phyloP scores from a whole-genome alignment of 768 basidiomycete species.

The Cyclocybe cylindracea region DNA sequence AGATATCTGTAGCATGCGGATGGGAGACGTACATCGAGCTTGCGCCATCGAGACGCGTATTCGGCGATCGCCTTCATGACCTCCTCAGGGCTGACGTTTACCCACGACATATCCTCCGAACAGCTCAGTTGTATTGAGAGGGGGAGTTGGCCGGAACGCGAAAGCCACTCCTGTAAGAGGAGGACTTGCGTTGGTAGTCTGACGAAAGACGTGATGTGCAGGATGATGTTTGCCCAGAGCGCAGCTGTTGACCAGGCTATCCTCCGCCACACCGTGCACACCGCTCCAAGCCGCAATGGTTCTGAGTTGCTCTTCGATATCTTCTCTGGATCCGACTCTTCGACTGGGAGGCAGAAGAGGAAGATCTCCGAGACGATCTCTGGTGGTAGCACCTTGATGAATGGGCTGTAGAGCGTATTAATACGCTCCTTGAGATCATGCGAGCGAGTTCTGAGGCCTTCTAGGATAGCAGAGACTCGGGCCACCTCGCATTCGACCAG shows the following conservation, averaged over 20 bases:
- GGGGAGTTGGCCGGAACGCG: conserved; percentile 24
- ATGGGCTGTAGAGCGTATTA: conserved; percentile 15
- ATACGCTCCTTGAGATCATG: conserved; percentile 14
- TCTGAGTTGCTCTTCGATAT: conserved; percentile 3
- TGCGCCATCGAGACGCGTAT: conserved; percentile 14
- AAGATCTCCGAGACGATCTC: conserved; percentile 23
- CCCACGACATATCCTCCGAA: conserved; percentile 17
- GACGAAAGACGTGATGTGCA: conserved; percentile 18
- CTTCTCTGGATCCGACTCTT: conserved; percentile 5
- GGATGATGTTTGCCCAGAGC: conserved; percentile 22
- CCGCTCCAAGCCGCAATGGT: conserved; percentile 23
- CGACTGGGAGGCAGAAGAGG: conserved; percentile 13
- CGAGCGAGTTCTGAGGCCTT: conserved; percentile 7
- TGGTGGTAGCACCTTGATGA: conserved; percentile 16
- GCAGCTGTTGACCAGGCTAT: conserved; percentile 31
- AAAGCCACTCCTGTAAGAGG: conserved; percentile 27
- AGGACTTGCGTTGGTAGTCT: conserved; percentile 16
- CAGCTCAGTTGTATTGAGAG: conserved; percentile 18
- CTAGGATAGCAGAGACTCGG: conserved; percentile 10
- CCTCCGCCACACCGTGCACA: conserved; percentile 28
- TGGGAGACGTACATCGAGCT: conserved; percentile 17
- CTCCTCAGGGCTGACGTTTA: conserved; percentile 9
- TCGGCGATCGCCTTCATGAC: conserved; percentile 14
- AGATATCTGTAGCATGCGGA: conserved; percentile 15
- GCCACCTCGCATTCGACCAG: conserved; percentile 14